phyloP scores from a whole-genome alignment of 179 eudicot genomes.

The Gypsophila paniculata region DNA sequence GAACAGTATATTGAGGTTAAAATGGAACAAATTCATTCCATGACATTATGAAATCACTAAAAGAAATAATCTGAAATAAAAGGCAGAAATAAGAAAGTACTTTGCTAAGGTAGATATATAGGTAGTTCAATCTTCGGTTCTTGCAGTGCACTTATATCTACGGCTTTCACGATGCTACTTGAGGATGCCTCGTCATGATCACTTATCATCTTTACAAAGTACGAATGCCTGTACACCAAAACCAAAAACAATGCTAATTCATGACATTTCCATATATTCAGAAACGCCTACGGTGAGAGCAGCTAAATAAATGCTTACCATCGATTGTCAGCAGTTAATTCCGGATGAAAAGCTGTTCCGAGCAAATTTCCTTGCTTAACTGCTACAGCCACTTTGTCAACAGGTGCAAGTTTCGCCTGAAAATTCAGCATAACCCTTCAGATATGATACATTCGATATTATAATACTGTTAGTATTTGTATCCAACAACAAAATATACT shows the following conservation, averaged over 20 bases:
- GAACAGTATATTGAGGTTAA: background rate
- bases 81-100: background rate
- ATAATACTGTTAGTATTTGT: too few relatives aligned
- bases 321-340: conserved; percentile 84
- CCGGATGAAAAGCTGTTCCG: conserved; percentile 96
- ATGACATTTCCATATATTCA: background rate
- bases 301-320: conserved; percentile 39
- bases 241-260: background rate
- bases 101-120: conserved; percentile 38
- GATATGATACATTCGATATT: background rate
- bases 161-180: conserved; percentile 35
- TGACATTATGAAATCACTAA: background rate
- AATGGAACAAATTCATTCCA: background rate
- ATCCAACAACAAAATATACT: too few relatives aligned
- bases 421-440: conserved; percentile 9
- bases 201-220: conserved; percentile 63
- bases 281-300: background rate
- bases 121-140: conserved; percentile 52
- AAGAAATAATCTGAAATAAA: background rate
- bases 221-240: conserved; percentile 55
- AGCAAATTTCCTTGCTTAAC: conserved; percentile 82
- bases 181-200: conserved; percentile 46
- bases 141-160: conserved; percentile 28
- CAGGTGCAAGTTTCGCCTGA: conserved; percentile 39
- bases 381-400: conserved; percentile 76